These are phyloP conservation scores for Davidsoniella neocaledoniae DNA, from an alignment of 2,329 filamentous ascomycete genomes.

Conservation along the genomic window DNA sequence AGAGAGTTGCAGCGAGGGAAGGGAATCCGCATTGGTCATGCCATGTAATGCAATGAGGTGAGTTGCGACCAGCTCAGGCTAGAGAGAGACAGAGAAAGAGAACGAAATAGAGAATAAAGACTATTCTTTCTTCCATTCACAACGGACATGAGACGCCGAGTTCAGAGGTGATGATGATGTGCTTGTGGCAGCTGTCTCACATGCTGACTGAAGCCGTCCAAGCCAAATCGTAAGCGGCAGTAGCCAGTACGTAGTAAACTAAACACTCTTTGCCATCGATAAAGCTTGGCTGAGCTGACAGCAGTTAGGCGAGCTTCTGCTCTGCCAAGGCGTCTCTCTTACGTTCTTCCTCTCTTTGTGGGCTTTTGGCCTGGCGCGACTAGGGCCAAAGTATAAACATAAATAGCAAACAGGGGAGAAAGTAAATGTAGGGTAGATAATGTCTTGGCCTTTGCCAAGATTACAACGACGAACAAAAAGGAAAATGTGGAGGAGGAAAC, in stretches of 20 bases:
- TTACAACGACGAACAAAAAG: background rate
- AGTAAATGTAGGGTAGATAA: background rate
- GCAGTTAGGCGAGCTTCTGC: no score
- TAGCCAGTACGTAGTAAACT: no score
- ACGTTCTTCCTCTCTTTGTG: no score
- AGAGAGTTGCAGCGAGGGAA: background rate
- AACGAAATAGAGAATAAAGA: background rate
- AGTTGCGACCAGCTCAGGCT: background rate
- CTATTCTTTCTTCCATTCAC: no score
- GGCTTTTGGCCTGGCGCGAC: background rate
- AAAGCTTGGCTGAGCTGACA: no score
- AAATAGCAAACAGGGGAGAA: background rate
- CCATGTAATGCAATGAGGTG: background rate
- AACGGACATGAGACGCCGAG: no score
- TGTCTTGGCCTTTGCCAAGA: background rate
- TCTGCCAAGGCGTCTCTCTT: no score
- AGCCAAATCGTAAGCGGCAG: no score
- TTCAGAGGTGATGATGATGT: background rate
- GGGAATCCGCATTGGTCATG: background rate
- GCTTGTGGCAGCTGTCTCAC: no score
- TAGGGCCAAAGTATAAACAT: background rate
- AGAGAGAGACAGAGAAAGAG: no score
- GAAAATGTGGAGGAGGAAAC: constrained; percentile 2
- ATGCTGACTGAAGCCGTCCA: no score
- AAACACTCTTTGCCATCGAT: no score